Conservation (phyloP, 495 filamentous ascomycete genomes). For the Lepidopterella palustris region DNA sequence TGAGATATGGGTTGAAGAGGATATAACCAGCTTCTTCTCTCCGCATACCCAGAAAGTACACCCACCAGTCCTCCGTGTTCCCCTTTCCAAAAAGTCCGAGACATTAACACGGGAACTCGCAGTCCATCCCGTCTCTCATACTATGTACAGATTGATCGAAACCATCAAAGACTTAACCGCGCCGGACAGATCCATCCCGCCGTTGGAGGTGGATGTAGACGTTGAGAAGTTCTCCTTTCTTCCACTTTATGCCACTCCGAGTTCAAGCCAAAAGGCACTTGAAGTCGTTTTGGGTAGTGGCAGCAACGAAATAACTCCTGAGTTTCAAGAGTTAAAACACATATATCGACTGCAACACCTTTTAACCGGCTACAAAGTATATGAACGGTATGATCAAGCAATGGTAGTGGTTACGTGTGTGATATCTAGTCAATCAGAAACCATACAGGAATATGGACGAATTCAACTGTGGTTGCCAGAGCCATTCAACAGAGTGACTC, state of each 20-base stretch:
- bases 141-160: no score
- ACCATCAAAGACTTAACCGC: neutral
- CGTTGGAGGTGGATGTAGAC: neutral
- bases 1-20: neutral
- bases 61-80: neutral
- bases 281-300: neutral
- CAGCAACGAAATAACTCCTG: neutral
- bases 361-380: neutral
- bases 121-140: neutral
- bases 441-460: neutral
- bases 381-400: conserved; percentile 3
- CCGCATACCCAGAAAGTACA: neutral
- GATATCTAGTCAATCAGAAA: neutral
- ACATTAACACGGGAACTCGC: neutral
- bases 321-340: neutral
- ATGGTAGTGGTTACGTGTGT: neutral
- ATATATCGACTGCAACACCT: conserved; percentile 1
- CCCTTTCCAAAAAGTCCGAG: no score
- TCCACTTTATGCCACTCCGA: neutral
- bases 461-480: conserved; percentile 4
- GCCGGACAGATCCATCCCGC: neutral
- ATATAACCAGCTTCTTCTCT: neutral
- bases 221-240: neutral
- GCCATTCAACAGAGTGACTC: neutral
- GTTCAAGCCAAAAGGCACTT: neutral